These are phyloP conservation scores for Erysimum cheiri DNA, from an alignment of 441 rosid genomes.

Conservation along the genomic window DNA sequence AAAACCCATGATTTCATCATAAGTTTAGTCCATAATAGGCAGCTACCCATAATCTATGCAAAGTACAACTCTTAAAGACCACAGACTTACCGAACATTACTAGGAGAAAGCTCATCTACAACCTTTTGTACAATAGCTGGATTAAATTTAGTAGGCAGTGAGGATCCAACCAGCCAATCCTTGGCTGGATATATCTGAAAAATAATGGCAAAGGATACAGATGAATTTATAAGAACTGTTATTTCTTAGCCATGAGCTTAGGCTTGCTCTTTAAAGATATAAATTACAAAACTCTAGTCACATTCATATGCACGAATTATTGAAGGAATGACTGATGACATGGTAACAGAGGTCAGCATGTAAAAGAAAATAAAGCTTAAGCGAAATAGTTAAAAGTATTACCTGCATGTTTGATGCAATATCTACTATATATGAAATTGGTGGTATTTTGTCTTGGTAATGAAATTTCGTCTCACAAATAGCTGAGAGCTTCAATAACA, in stretches of 20 bases:
- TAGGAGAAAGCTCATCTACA: conserved; percentile 67
- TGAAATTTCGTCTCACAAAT: conserved; percentile 87
- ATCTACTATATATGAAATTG: conserved; percentile 65
- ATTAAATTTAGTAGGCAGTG: conserved; percentile 74
- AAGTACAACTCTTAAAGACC: conserved; percentile 8
- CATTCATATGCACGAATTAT: neutral
- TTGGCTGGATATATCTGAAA: conserved; percentile 72
- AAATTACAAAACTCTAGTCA: conserved; percentile 8
- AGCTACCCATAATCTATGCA: conserved; percentile 15
- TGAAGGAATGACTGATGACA: conserved; percentile 4
- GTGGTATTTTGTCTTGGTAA: conserved; percentile 80
- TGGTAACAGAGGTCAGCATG: conserved; percentile 14
- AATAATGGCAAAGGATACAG: conserved; percentile 13
- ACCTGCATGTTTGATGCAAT: conserved; percentile 77
- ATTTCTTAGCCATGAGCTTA: conserved; percentile 1
- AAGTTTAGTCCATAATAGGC: neutral
- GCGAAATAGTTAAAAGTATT: conserved; percentile 14
- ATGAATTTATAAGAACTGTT: neutral
- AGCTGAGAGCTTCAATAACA: conserved; percentile 80
- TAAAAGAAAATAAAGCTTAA: conserved; percentile 8
- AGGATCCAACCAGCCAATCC: conserved; percentile 88
- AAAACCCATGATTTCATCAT: neutral
- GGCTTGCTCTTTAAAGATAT: neutral
- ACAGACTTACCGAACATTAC: conserved; percentile 67
- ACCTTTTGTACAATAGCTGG: conserved; percentile 59